Evolutionary conservation across 148 eudicot species (phyloP), one percentile per base, ranked within the genome.

Genomic region (Cornus kousa): DNA sequence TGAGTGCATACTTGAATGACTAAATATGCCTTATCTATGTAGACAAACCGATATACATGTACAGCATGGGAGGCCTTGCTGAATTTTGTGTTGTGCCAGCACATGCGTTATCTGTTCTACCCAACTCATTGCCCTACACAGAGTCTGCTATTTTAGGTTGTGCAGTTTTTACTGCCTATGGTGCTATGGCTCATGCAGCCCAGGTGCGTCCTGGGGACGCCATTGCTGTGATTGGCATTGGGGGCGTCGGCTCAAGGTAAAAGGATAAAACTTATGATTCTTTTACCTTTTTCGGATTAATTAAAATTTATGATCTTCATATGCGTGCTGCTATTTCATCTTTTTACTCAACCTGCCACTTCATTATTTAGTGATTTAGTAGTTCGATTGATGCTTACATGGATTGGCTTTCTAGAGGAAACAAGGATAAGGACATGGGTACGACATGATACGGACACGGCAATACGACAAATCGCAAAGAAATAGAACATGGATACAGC

Each of bases 41-140:
- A 95, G 98, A 90, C 73, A 97, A 94, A 83, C 99, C 99, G 19
- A 93, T 97, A 60, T 97, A 92, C 81, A 97, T 97, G 99, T 97
- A 97, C 87, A 97, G 99, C 83, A 97, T 97, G 99, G 99, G 99
- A 80, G 99, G 99, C 64, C 95, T 97, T 74, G 98, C 99, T 76
- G 99, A 97, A 80, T 97, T 82, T 78, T 92, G 98, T 78, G 95
- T 97, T 57, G 90, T 91, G 71, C 99, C 99, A 74, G 99, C 97
- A 13, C 93, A 97, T 88, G 99, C 88, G 70, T 85, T 94, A 74
- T 70, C 97, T 35, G 35, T 77, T 71, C 92, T 97, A 57, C 99
- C 99, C 7, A 84, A 97, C 37, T 74, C 96, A 17, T 87, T 97
- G 90, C 99, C 99, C 57, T 97, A 94, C 77, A 83, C 98, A 11